A percentile compares a stretch with the other conserved stretches of the same genome.
Conservation (phyloP, 2,329 filamentous ascomycete genomes). For the Berkeleyomyces rouxiae region DNA sequence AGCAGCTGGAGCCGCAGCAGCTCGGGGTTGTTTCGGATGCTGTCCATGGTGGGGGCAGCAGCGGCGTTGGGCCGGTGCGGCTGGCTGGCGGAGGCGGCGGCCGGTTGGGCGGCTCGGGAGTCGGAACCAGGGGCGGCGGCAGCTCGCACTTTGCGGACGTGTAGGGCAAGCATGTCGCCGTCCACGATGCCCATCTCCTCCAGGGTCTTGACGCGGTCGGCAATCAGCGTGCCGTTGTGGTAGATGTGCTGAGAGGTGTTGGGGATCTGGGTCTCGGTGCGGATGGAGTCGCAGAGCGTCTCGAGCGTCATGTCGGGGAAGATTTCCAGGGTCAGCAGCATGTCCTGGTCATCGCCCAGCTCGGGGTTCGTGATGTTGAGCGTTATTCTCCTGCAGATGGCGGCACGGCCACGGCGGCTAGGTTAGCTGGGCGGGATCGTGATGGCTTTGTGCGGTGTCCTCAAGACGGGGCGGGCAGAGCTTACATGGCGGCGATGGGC, state of each 20-base stretch:
- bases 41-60: slow-evolving; percentile 12
- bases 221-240: slow-evolving; percentile 71
- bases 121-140: slow-evolving; percentile 16
- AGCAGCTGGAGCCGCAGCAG: slow-evolving; percentile 68
- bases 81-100: slow-evolving; percentile 16
- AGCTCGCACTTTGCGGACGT: slow-evolving; percentile 47
- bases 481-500: neutral
- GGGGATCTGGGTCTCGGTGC: slow-evolving; percentile 64
- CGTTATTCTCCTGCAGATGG: slow-evolving; percentile 58
- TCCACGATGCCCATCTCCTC: slow-evolving; percentile 66
- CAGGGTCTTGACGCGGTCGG: slow-evolving; percentile 63
- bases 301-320: slow-evolving; percentile 67
- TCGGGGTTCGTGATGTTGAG: slow-evolving; percentile 67
- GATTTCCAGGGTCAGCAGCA: slow-evolving; percentile 68
- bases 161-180: slow-evolving; percentile 82
- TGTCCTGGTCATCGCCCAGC: slow-evolving; percentile 43
- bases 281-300: slow-evolving; percentile 73
- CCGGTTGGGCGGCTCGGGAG: slow-evolving; percentile 20
- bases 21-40: slow-evolving; percentile 49
- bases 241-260: slow-evolving; percentile 66
- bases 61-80: slow-evolving; percentile 20
- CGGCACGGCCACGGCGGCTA: neutral
- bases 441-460: neutral
- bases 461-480: neutral
- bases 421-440: neutral